Base-by-base conservation (phyloP, 2,329 filamentous ascomycete genomes). In the Paraphaeosphaeria minitans region DNA sequence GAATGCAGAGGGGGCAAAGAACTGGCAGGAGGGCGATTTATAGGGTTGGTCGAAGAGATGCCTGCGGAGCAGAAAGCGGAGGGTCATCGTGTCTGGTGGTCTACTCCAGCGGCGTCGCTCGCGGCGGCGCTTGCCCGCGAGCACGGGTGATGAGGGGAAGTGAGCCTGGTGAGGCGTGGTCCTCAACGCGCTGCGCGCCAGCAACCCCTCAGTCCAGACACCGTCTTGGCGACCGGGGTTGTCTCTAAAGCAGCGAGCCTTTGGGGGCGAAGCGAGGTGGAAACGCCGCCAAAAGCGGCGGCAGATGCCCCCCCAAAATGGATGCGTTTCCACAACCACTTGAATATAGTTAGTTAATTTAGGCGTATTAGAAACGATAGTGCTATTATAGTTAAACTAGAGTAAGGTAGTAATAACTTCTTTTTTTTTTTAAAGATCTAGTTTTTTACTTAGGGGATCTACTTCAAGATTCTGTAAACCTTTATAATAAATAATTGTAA, bases 221-320 rank as follows among this genome's bases (percentile, higher is more conserved):
- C 31, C 19, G 33, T 39, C 31, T 29, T 37, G 42, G 52, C 21
- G 39, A 42, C 46, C 33, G 31, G 46, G 19, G 31, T 33, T 33
- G 31, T 33, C 12, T 33, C 31, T 33, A 56, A 56, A 56, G 55
- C 55, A 29, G 55, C 47, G 42, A 27, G n/a, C 19, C 21, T n/a
- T 22, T n/a, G 43, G 42, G 49, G 39, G 49, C 22, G 37, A 57
- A 57, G 55, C 49, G 41, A 57, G 55, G 55, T 57, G 41, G 29
- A 53, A 57, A 33, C 19, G 49, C 55, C 55, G 19, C 41, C 21
- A 57, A 57, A 57, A 57, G 55, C 55, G 55, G 55, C 55, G 47
- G 55, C 48, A 16, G 43, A 57, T 33, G 19, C 16, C 55, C 21
- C 27, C 48, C 41, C 12, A 57, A 57, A 52, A 53, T 49, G 42